Base-by-base conservation (phyloP, 2,329 filamentous ascomycete species). In the Pestalotiopsis fici region DNA sequence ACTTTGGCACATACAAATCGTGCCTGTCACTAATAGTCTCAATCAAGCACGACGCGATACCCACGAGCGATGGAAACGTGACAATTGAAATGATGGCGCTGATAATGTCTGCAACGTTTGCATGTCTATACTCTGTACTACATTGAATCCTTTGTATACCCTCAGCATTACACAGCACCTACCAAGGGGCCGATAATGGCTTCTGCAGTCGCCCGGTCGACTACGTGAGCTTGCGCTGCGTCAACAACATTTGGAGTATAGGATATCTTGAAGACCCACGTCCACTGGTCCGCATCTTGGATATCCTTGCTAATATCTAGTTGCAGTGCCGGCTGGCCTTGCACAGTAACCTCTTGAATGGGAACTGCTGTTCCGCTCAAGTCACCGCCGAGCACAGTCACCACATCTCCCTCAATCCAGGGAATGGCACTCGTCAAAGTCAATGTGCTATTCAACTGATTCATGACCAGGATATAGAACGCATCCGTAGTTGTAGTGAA, bases 401-500 rank as follows among this genome's bases (percentile, higher is more conserved):
- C 78, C 21, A 74, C 60, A 69, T 88, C 86, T 0, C 83, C 84
- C 1, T 77, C 65, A 6, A 87, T 75, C 2, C 28, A 67, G 2
- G 68, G 64, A 9, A 69, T 67, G 15, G 84, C 85, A 56, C 5
- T 79, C 77, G 11, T 56, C 47, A 43, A 50, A 9, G 25, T 47
- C 23, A 54, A 56, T 28, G 28, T 35, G n/a, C 23, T 23, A 7
- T 43, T 54, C 15, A 62, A 13, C 27, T 64, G 59, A 27, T 66
- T 64, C 39, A 88, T 70, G 2, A 81, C 80, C 15, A 83, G 69
- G 47, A 87, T 78, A 69, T 87, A 88, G 68, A 88, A 88, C 0
- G 86, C 85, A 9, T 85, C 81, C 1, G 77, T 67, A 0, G 81
- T 87, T 70, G 83, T 82, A 3, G 86, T 88, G 70, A 88, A 88